phyloP scores from a whole-genome alignment of 768 basidiomycete genomes.

The Amanita thiersii region DNA sequence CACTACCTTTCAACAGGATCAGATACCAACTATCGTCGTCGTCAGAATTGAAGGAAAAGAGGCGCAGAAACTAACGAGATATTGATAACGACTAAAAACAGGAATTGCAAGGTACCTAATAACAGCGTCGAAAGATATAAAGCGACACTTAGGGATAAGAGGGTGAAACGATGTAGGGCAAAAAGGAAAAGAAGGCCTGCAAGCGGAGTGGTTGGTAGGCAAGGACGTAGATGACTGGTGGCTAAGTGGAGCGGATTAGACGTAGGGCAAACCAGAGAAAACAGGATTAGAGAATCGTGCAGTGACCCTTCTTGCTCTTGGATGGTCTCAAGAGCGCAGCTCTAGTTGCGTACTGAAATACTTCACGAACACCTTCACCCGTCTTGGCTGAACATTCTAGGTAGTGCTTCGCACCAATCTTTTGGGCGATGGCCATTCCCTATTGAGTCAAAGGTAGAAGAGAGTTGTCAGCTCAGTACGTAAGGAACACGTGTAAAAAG shows the following conservation, averaged over 20 bases:
- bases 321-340: slow-evolving; percentile 70
- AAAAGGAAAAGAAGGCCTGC: no score
- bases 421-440: slow-evolving; percentile 92
- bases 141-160: no score
- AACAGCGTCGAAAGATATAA: no score
- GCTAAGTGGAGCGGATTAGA: background rate
- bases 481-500: slow-evolving; percentile 5
- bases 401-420: slow-evolving; percentile 95
- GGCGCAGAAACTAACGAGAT: no score
- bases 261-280: background rate
- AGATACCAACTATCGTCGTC: no score
- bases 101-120: no score
- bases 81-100: no score
- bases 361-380: slow-evolving; percentile 95
- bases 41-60: no score
- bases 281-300: slow-evolving; percentile 21
- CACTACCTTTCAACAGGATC: no score
- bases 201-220: background rate
- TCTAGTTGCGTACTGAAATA: slow-evolving; percentile 96
- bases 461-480: slow-evolving; percentile 4
- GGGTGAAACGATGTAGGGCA: no score
- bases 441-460: slow-evolving; percentile 21
- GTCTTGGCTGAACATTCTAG: slow-evolving; percentile 96
- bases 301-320: slow-evolving; percentile 33
- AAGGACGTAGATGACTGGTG: background rate